phyloP scores from a whole-genome alignment of 495 filamentous ascomycete species.

The Parathielavia appendiculata region DNA sequence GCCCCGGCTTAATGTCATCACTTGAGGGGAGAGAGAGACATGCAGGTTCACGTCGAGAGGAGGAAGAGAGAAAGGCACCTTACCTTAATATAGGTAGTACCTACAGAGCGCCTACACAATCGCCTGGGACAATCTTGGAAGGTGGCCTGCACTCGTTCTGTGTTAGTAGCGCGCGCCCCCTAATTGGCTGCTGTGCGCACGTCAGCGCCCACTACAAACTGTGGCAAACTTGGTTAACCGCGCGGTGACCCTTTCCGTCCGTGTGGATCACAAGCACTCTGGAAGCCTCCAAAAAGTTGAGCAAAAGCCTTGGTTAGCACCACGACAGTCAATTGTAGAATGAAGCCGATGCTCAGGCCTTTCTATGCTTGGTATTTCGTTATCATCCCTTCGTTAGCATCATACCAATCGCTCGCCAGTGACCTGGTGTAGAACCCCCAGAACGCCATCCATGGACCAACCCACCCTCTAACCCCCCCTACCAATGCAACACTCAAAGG shows the following conservation, averaged over 20 bases:
- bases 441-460: background rate
- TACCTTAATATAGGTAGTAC: no score
- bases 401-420: background rate
- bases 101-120: no score
- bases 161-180: no score
- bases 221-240: slow-evolving; percentile 6
- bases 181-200: no score
- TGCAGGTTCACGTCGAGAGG: no score
- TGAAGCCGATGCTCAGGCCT: no score
- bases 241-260: slow-evolving; percentile 5
- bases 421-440: background rate
- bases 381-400: slow-evolving; percentile 2
- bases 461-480: background rate
- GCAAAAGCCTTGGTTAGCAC: background rate
- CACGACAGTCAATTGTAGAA: background rate
- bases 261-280: background rate
- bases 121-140: no score
- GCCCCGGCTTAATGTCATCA: no score
- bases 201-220: slow-evolving; percentile 3
- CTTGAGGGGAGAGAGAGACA: no score
- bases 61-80: no score
- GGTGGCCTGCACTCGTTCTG: no score
- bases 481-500: background rate
- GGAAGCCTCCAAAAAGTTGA: background rate
- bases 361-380: background rate